phyloP scores from a whole-genome alignment of 1,284 basidiomycete species.

The Ustilago shanxiensis region DNA sequence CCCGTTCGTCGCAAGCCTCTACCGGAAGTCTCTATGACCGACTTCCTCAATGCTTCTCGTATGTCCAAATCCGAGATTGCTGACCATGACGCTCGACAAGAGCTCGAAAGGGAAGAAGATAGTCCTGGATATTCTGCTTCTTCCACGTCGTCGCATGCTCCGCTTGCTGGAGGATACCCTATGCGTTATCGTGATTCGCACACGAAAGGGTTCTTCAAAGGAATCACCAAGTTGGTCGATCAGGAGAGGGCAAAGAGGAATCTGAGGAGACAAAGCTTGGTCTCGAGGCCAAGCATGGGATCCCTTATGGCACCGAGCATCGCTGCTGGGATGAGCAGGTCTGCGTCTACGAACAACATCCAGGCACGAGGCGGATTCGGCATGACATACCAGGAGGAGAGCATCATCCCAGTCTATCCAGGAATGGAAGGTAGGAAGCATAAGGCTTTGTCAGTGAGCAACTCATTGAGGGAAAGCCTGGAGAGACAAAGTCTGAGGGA shows the following conservation, averaged over 20 bases:
- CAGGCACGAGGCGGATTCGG: neutral
- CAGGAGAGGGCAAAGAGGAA: neutral
- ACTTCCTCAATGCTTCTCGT: slow-evolving; percentile 47
- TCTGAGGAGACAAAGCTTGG: slow-evolving; percentile 1
- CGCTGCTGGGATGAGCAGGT: neutral
- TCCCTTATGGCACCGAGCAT: neutral
- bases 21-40: slow-evolving; percentile 40
- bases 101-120: slow-evolving; percentile 14
- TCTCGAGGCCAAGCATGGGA: slow-evolving; percentile 8
- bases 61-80: slow-evolving; percentile 42
- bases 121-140: neutral
- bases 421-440: neutral
- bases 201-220: slow-evolving; percentile 16
- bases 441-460: neutral
- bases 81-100: slow-evolving; percentile 29
- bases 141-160: slow-evolving; percentile 18
- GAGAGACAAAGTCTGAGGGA: slow-evolving; percentile 24
- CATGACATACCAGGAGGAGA: slow-evolving; percentile 18
- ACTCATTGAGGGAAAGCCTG: slow-evolving; percentile 16
- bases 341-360: neutral
- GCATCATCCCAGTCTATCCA: slow-evolving; percentile 24
- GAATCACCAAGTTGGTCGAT: slow-evolving; percentile 29
- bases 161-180: neutral
- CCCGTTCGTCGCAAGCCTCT: neutral
- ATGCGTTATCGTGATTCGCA: slow-evolving; percentile 2